A percentile compares a stretch with the other conserved stretches of the same genome.
These are phyloP conservation scores for Pseudognaphalium luteoalbum DNA, from an alignment of 129 eudicot genomes.

Conservation along the genomic window DNA sequence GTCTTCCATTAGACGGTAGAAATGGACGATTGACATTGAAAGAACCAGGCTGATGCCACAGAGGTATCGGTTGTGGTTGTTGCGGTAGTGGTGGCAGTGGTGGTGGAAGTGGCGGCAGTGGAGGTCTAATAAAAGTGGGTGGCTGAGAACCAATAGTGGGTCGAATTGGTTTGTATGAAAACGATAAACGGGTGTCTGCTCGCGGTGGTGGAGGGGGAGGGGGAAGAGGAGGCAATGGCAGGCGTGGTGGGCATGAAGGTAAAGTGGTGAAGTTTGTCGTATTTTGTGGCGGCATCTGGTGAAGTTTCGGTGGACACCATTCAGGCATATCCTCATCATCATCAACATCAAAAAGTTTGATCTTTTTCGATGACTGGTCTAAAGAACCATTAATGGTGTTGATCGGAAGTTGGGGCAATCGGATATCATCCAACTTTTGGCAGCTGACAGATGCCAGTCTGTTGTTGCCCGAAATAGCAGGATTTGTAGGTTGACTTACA, in stretches of 20 bases:
- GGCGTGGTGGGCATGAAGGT: constrained; percentile 31
- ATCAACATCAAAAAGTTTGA: constrained; percentile 46
- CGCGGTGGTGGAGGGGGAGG: constrained; percentile 30
- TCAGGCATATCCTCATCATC: constrained; percentile 69
- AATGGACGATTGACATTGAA: constrained; percentile 16
- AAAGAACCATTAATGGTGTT: not conserved
- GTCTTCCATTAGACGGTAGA: constrained; percentile 24
- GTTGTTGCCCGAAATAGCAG: constrained; percentile 1
- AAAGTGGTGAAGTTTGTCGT: constrained; percentile 23
- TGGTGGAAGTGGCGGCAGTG: constrained; percentile 1
- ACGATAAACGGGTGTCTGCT: constrained; percentile 24
- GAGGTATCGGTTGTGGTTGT: constrained; percentile 11
- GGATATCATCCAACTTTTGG: constrained; percentile 17
- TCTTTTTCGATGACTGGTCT: constrained; percentile 31
- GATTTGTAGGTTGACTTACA: constrained; percentile 12
- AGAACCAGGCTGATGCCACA: constrained; percentile 30
- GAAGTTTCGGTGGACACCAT: constrained; percentile 61
- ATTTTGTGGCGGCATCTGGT: constrained; percentile 23
- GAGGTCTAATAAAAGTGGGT: constrained; percentile 3
- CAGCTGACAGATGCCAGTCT: not conserved
- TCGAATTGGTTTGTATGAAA: constrained; percentile 41
- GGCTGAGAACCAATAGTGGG: constrained; percentile 30
- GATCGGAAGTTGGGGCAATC: constrained; percentile 10
- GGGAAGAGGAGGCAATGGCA: constrained; percentile 27
- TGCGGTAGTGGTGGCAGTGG: constrained; percentile 9